These are phyloP conservation scores for Salix brachista DNA, from an alignment of 345 rosid genomes.

Conservation along the genomic window DNA sequence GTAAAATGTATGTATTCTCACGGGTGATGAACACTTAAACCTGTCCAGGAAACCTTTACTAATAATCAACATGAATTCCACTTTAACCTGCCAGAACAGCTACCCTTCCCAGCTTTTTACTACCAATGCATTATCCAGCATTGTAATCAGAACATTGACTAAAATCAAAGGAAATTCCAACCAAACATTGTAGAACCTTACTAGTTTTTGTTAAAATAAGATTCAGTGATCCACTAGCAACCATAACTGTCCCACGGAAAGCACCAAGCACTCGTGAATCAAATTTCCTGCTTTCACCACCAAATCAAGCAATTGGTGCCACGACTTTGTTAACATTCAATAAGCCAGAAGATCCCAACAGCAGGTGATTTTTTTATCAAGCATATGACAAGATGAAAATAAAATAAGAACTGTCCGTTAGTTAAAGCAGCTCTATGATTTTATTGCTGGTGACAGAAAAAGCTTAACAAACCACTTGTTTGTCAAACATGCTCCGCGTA, in stretches of 20 bases:
- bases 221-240: neutral
- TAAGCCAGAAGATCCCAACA: neutral
- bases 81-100: neutral
- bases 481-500: neutral
- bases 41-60: neutral
- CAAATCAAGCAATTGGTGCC: neutral
- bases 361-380: neutral
- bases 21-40: neutral
- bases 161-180: neutral
- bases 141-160: neutral
- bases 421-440: neutral
- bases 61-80: neutral
- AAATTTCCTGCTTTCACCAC: neutral
- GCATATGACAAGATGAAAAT: constrained; percentile 1
- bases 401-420: neutral
- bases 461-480: neutral
- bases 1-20: constrained; percentile 1
- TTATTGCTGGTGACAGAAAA: neutral
- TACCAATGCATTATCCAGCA: neutral
- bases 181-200: neutral
- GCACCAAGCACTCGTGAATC: neutral
- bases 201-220: neutral
- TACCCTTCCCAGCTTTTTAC: neutral
- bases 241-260: neutral
- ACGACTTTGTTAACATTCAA: neutral